Conservation (phyloP, 106 monocot genomes). For the Dioscorea dumetorum region DNA sequence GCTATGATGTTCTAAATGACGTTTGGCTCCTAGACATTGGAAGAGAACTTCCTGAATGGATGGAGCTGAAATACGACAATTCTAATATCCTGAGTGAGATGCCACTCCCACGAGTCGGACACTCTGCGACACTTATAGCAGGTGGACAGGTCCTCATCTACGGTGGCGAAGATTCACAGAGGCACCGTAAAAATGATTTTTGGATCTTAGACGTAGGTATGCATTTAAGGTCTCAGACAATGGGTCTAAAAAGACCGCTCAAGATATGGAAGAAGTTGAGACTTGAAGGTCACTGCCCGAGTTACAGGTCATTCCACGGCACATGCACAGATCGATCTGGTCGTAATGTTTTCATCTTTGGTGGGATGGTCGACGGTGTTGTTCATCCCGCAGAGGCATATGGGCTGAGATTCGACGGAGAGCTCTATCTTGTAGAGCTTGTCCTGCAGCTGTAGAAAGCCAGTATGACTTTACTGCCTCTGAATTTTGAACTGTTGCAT, state of each 20-base stretch:
- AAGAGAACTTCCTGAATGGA: slow-evolving; percentile 49
- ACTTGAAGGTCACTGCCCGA: slow-evolving; percentile 43
- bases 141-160: slow-evolving; percentile 73
- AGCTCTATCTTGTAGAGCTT: slow-evolving; percentile 52
- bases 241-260: slow-evolving; percentile 12
- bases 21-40: slow-evolving; percentile 68
- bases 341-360: slow-evolving; percentile 48
- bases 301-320: slow-evolving; percentile 69
- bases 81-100: slow-evolving; percentile 15
- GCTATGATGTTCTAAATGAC: slow-evolving; percentile 77
- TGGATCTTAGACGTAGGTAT: slow-evolving; percentile 58
- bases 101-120: slow-evolving; percentile 69
- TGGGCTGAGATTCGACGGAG: slow-evolving; percentile 76
- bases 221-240: slow-evolving; percentile 6
- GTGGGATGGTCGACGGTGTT: slow-evolving; percentile 83
- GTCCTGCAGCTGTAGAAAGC: slow-evolving; percentile 28
- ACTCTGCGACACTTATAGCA: slow-evolving; percentile 54
- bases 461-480: not conserved
- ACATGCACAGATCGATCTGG: slow-evolving; percentile 64
- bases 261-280: slow-evolving; percentile 66
- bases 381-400: slow-evolving; percentile 49
- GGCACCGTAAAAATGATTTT: slow-evolving; percentile 74
- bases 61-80: slow-evolving; percentile 41
- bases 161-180: slow-evolving; percentile 85
- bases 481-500: not conserved